Base-by-base conservation (phyloP, 805 yeast species). In the Teunomyces panamensis region DNA sequence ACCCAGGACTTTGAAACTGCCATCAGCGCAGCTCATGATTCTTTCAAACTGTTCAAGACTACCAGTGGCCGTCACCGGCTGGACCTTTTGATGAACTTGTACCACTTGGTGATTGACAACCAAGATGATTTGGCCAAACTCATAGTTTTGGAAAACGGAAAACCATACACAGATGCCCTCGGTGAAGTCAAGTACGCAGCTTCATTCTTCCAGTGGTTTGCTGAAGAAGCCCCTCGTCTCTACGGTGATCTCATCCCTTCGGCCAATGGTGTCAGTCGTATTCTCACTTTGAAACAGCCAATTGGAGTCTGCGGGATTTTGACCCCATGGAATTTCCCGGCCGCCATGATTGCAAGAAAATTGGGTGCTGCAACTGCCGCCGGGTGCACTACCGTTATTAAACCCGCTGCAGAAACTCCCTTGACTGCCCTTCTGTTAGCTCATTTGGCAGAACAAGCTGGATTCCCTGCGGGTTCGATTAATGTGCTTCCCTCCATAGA, bases 241-340 rank as follows among this genome's bases (percentile, higher is more conserved):
- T 69, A 80, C 46, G 94, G 92, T n/a, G 84, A 83, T 52, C 68
- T 76, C 13, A 80, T 86, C 46, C 77, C 78, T n/a, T 78, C 89
- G 2, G 70, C 77, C 44, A 71, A 68, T 50, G 62, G 77, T 1
- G 54, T 68, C 24, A 73, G 68, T 56, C 73, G 84, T 50, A 81
- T 86, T 50, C 55, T 83, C 46, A 73, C 89, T 4, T 55, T 81
- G 50, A 78, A 81, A 56, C 89, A 85, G 62, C 92, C 95, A n/a
- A 71, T 87, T 43, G 95, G 95, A 6, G 90, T 85, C 1, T 85
- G 87, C 56, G 91, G 90, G 8, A 79, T 87, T 46, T 63, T 87
- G 57, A 84, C 92, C 3, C 94, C 94, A 3, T 87, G 94, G 94
- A 87, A 87, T 65, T 87, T 87, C 65, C 95, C 95, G 3, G 68